These are phyloP conservation scores for Claviceps spartinae DNA, from an alignment of 2,329 filamentous ascomycete genomes.

Conservation along the genomic window DNA sequence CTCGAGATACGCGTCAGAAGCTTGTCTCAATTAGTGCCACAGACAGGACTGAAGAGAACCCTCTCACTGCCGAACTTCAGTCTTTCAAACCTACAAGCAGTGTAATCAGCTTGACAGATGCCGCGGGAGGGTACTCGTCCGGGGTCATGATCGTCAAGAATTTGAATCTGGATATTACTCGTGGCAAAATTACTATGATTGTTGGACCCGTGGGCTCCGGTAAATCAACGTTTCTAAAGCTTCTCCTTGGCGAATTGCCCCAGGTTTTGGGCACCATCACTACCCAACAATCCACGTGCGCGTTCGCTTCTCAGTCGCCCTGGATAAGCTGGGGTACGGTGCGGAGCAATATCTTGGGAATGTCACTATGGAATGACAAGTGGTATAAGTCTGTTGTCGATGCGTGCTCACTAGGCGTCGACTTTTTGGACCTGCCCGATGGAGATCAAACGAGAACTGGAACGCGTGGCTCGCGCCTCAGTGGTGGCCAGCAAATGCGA, in stretches of 20 bases:
- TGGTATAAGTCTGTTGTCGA: constrained; percentile 12
- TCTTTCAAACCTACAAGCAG: neutral
- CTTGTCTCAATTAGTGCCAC: neutral
- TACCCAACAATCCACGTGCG: constrained; percentile 5
- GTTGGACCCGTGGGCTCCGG: constrained; percentile 13
- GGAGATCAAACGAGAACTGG: constrained; percentile 13
- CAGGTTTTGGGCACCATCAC: constrained; percentile 6
- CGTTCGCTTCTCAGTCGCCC: constrained; percentile 13
- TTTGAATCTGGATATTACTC: constrained; percentile 7
- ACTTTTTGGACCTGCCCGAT: constrained; percentile 10
- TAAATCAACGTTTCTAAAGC: constrained; percentile 12
- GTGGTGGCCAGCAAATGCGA: constrained; percentile 16
- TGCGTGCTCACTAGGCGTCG: constrained; percentile 9
- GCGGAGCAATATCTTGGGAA: constrained; percentile 13
- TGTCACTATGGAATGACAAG: constrained; percentile 7
- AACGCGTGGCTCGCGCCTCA: constrained; percentile 12
- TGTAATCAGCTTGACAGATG: constrained; percentile 2
- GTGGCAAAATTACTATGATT: constrained; percentile 11
- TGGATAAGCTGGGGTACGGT: constrained; percentile 14
- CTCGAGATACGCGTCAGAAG: neutral
- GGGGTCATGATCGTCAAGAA: constrained; percentile 2
- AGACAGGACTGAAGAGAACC: neutral
- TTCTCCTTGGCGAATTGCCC: constrained; percentile 12
- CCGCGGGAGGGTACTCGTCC: constrained; percentile 5
- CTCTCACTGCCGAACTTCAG: neutral